Evolutionary conservation across 2,329 filamentous ascomycete genomes (phyloP), one percentile per base, ranked within the genome.

Genomic region (Thermoascus crustaceus): DNA sequence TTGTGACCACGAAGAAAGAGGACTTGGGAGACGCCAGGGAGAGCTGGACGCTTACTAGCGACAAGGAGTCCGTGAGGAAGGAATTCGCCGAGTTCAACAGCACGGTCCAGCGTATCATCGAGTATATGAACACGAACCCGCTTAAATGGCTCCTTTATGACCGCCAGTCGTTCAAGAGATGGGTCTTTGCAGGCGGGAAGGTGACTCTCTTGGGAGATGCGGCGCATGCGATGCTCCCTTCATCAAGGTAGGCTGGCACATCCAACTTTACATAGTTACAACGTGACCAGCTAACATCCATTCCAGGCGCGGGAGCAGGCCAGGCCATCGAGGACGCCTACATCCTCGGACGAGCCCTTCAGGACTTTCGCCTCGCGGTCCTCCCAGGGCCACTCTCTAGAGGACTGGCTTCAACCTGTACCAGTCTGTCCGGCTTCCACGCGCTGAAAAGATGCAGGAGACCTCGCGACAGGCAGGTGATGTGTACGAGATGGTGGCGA

Each of bases 401-500:
- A 50, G 19, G 22, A 30, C 3, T 55, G 43, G 21, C 50, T 52
- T n/a, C 35, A 36, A 49, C 10, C 43, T 62, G 4, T 63, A 62
- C 34, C 57, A 63, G 43, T 32, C 38, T 7, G 50, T 61, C 0
- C 49, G 59, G 6, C 36, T 55, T 8, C 57, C 58, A 5, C 44
- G 58, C 30, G 54, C 60, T 7, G 53, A 59, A 32, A 55, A 52
- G 30, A 44, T 50, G 11, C 56, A 60, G 40, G 33, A 45, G 9
- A 54, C 48, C 5, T 51, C 53, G 25, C 43, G 58, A 14, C 45
- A 49, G 9, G 46, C 58, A 5, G 59, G 55, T 24, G 36, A 54
- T 7, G 43, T 57, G 7, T 63, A 61, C 38, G 55, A 64, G 44
- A 45, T 61, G 42, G 50, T 57, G 42, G 46, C 53, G 13, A 48